Evolutionary conservation across 2,329 filamentous ascomycete genomes (phyloP).

Genomic region (Fusarium nodosum): DNA sequence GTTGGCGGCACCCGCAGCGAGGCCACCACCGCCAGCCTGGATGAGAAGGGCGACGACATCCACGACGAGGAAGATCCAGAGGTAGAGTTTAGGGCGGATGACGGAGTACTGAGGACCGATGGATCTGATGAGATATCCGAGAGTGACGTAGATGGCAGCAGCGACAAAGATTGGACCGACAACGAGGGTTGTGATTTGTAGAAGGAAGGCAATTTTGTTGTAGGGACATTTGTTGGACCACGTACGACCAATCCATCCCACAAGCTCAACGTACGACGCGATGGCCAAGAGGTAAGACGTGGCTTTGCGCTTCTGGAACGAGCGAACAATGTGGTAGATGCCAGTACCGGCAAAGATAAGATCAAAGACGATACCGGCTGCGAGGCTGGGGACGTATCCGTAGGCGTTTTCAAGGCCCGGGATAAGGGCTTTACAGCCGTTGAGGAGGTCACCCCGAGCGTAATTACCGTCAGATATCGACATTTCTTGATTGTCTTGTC

Average conservation of each 20-base stretch:
- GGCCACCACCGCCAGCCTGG: constrained; percentile 63
- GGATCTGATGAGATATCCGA: constrained; percentile 61
- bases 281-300: constrained; percentile 40
- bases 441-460: constrained; percentile 41
- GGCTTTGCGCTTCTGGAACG: constrained; percentile 38
- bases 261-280: constrained; percentile 53
- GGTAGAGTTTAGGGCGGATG: constrained; percentile 59
- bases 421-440: constrained; percentile 36
- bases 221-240: constrained; percentile 65
- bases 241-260: constrained; percentile 64
- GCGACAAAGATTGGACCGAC: constrained; percentile 64
- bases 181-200: constrained; percentile 63
- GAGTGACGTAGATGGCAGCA: constrained; percentile 64
- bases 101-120: constrained; percentile 60
- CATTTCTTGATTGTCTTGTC: constrained; percentile 9
- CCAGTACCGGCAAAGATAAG: constrained; percentile 34
- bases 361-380: constrained; percentile 40
- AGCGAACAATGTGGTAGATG: constrained; percentile 38
- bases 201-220: constrained; percentile 62
- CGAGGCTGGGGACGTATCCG: constrained; percentile 41
- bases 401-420: constrained; percentile 41
- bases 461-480: constrained; percentile 33
- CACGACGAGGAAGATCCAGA: constrained; percentile 63
- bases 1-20: constrained; percentile 56
- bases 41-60: constrained; percentile 37